These are phyloP conservation scores for Malassezia slooffiae DNA, from an alignment of 1,284 basidiomycete species.

Conservation along the genomic window DNA sequence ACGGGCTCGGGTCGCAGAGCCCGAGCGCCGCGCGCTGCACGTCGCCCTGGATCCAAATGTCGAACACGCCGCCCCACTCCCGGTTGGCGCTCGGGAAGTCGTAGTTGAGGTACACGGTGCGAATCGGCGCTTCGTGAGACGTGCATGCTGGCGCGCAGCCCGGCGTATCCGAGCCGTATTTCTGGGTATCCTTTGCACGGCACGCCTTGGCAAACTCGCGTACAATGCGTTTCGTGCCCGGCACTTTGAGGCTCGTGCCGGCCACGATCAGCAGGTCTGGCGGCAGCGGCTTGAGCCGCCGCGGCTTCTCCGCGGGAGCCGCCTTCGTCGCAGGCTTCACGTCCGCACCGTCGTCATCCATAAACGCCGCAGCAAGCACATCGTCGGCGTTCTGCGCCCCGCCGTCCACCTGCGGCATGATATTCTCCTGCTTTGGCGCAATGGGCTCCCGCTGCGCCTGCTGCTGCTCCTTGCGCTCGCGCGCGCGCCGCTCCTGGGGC, in stretches of 20 bases:
- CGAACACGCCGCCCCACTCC: constrained; percentile 84
- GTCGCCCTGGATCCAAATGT: constrained; percentile 80
- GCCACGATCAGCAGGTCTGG: constrained; percentile 89
- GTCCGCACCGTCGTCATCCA: constrained; percentile 18
- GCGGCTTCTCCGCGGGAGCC: constrained; percentile 8
- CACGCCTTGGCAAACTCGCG: constrained; percentile 81
- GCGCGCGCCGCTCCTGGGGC: constrained; percentile 22
- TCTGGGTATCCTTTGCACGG: constrained; percentile 50
- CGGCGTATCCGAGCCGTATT: neutral
- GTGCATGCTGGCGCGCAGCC: constrained; percentile 22
- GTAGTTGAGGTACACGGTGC: constrained; percentile 71
- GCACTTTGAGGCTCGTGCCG: constrained; percentile 89
- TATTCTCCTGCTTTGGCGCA: constrained; percentile 4
- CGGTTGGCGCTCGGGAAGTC: constrained; percentile 74
- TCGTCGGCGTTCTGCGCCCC: constrained; percentile 17
- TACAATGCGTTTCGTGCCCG: constrained; percentile 81
- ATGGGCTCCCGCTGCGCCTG: constrained; percentile 17
- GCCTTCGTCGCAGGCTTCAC: neutral
- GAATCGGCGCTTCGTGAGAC: constrained; percentile 53
- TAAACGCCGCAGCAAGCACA: constrained; percentile 23
- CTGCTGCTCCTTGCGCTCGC: constrained; percentile 22
- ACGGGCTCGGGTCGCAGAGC: constrained; percentile 12
- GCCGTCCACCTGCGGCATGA: neutral
- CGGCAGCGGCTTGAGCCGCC: constrained; percentile 46
- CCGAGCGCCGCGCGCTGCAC: constrained; percentile 54